Evolutionary conservation across 805 yeast species (phyloP), one percentile per base, ranked within the genome.

Genomic region (Kregervanrija pseudodelftensis): DNA sequence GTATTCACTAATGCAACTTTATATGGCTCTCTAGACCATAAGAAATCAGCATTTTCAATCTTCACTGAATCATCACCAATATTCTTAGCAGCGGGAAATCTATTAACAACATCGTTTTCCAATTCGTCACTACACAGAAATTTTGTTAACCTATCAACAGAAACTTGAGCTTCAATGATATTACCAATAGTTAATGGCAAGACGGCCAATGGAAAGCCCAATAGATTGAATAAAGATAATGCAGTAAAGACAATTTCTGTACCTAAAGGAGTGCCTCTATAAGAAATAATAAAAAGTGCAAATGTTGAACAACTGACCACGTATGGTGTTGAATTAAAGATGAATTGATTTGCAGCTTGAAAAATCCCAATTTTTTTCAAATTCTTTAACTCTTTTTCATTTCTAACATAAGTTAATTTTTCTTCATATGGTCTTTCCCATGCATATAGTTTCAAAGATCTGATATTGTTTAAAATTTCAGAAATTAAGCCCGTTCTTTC

Each of bases 231-330:
- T 42, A 90, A 72, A 8, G 96, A 75, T 45, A 88, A 72, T 3
- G 97, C 95, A 30, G 96, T 89, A 70, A 91, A 85, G 5, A 93
- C 96, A 50, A 90, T 73, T 54, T 93, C 98, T 1, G 97, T 85
- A 1, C 91, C 76, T 58, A 93, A 74, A 32, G 95, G 89, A 41
- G 64, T 69, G 48, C 68, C 65, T 44, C 74, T 75, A 41, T 58
- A 57, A 44, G 79, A 74, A 33, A 78, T 64, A 43, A 74, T 70
- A 60, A 82, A 95, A 12, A 82, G 72, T 3, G 85, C 95, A 70
- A 93, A 93, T 0, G 98, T 90, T 1, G 86, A 76, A 60, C 95
- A 83, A 40, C 95, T 82, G 30, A 95, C 97, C 52, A 91, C 67
- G 57, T 84, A 85, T 28, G 99, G 98, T 33, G 95, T 85, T 54